Conservation (phyloP, 257 asterid species). For the Striga asiatica region DNA sequence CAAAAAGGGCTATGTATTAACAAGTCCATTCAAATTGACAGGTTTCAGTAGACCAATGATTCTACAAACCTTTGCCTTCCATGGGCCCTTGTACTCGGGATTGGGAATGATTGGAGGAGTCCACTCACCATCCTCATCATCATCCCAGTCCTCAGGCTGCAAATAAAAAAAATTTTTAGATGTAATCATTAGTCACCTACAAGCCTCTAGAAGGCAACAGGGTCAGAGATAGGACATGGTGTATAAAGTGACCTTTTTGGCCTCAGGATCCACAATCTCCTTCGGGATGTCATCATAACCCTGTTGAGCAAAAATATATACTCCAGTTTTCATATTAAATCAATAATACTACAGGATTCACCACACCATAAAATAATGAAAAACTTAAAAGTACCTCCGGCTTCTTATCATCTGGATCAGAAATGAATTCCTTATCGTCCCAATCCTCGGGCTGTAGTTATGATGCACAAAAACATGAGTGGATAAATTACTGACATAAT, state of each 20-base stretch:
- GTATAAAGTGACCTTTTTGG: constrained; percentile 59
- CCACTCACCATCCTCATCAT: constrained; percentile 98
- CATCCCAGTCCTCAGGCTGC: constrained; percentile 99
- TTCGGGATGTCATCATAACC: constrained; percentile 82
- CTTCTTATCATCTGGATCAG: constrained; percentile 87
- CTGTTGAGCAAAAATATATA: constrained; percentile 18
- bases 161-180: not conserved
- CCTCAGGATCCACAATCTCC: constrained; percentile 72
- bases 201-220: not conserved
- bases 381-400: constrained; percentile 55
- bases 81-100: constrained; percentile 91
- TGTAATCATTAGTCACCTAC: not conserved
- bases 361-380: not conserved
- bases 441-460: constrained; percentile 79
- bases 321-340: not conserved
- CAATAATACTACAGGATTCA: not conserved
- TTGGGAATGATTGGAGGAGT: constrained; percentile 86
- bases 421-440: constrained; percentile 78
- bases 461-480: not conserved
- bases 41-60: not conserved
- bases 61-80: constrained; percentile 67
- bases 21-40: constrained; percentile 4
- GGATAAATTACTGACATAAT: not conserved
- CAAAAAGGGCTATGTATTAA: not conserved
- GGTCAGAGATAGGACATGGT: not conserved